Base-by-base conservation (phyloP, 495 filamentous ascomycete genomes). In the Penicillium bialowiezense region DNA sequence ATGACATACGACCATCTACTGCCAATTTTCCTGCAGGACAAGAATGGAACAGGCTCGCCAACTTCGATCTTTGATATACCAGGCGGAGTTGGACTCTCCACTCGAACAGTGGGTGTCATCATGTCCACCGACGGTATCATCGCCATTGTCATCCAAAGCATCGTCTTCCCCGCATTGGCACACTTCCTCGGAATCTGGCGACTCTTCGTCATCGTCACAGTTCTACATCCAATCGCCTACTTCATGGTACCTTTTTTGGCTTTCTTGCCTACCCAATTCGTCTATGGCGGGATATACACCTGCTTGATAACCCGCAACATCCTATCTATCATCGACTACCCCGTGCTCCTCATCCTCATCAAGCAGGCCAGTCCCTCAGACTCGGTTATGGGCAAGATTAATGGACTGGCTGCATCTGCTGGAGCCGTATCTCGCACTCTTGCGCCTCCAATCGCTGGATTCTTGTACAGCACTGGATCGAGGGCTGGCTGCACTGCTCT, bases 1-100 rank as follows among this genome's bases (percentile, higher is more conserved):
- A 93, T 93, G 89, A 88, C 86, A 12, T 93, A 87, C 55, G 89
- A 92, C 53, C 86, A 90, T 64, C 78, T 93, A 0, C 68, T 93
- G 29, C 89, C 89, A 5, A 92, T 93, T 21, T 93, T 91, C 67
- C 72, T 91, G 15, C 88, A 92, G 64, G 89, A 93, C 52, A 73
- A 83, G 38, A 74, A 71, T 18, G 58, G 59, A 26, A 31, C 58
- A 14, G 24, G 57, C 15, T 47, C 57, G 14, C 51, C 50, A 19
- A 54, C 59, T 4, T 69, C 70, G 10, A 69, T 69, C 2, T 71
- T 86, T 29, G 75, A 83, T 55, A 81, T 90, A 7, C 81, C 86
- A 0, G 88, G 89, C 15, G 89, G 89, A 9, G 67, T 93, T 1
- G 89, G 87, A 8, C 72, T 93, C 12, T 84, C 84, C 0, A 84